Conservation (phyloP, 2,329 filamentous ascomycete genomes). For the Aspergillaceae sp. region DNA sequence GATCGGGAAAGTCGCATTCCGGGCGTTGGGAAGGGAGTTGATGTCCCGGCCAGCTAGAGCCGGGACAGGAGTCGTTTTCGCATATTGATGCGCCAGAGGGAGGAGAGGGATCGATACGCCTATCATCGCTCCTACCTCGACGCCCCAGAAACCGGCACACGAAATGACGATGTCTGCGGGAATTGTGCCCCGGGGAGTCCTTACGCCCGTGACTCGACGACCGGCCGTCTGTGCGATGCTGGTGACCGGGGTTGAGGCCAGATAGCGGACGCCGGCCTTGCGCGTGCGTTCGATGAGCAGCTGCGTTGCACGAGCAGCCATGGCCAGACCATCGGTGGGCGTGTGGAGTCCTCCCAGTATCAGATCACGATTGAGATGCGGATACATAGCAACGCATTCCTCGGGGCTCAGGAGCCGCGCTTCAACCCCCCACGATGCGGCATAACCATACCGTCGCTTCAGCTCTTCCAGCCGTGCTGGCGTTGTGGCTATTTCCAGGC, state of each 20-base stretch:
- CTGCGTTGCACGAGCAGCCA: slow-evolving; percentile 55
- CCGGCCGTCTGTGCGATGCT: slow-evolving; percentile 42
- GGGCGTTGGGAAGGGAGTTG: slow-evolving; percentile 39
- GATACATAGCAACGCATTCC: slow-evolving; percentile 48
- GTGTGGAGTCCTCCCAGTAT: slow-evolving; percentile 54
- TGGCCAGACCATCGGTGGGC: slow-evolving; percentile 52
- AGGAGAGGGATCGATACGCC: slow-evolving; percentile 50
- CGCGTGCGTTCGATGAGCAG: slow-evolving; percentile 51
- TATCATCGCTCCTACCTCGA: slow-evolving; percentile 55
- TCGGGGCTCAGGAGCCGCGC: slow-evolving; percentile 44
- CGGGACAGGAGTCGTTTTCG: slow-evolving; percentile 50
- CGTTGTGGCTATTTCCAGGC: slow-evolving; percentile 55
- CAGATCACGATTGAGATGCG: slow-evolving; percentile 44
- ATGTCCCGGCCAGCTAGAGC: slow-evolving; percentile 30
- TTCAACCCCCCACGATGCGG: slow-evolving; percentile 53
- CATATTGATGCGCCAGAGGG: slow-evolving; percentile 57
- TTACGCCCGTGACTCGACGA: slow-evolving; percentile 49
- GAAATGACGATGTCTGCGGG: slow-evolving; percentile 54
- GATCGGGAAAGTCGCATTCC: slow-evolving; percentile 47
- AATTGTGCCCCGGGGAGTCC: slow-evolving; percentile 41
- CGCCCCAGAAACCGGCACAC: slow-evolving; percentile 59
- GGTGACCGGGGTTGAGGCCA: slow-evolving; percentile 49
- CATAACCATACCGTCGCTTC: slow-evolving; percentile 55
- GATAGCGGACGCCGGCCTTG: slow-evolving; percentile 50
- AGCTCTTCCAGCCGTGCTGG: slow-evolving; percentile 51